Evolutionary conservation across 805 yeast species (phyloP).

Genomic region (Wickerhamiella qilinensis): DNA sequence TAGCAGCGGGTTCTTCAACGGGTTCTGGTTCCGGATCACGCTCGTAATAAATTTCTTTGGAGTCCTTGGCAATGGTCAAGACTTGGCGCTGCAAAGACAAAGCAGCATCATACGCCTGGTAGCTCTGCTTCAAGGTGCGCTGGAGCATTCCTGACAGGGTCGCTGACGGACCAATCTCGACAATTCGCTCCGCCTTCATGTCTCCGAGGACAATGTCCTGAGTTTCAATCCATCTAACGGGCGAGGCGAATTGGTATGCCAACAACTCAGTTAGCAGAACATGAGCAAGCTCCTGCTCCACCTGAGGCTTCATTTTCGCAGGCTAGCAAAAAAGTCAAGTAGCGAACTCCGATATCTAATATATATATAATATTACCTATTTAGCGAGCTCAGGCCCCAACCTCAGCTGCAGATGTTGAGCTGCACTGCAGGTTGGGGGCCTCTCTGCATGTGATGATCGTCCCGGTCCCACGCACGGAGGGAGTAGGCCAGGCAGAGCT

Average conservation of each 20-base stretch:
- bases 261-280: conserved; percentile 83
- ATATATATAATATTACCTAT: too few relatives aligned
- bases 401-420: not conserved
- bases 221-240: conserved; percentile 99
- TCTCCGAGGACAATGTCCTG: conserved; percentile 94
- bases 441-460: not conserved
- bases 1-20: conserved; percentile 22
- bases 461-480: too few relatives aligned
- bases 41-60: conserved; percentile 90
- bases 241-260: conserved; percentile 98
- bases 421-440: not conserved
- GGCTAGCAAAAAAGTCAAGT: not conserved
- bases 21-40: conserved; percentile 23
- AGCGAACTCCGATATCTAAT: too few relatives aligned
- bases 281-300: conserved; percentile 95
- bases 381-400: not conserved
- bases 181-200: conserved; percentile 90
- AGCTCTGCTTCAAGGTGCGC: conserved; percentile 86
- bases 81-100: conserved; percentile 84
- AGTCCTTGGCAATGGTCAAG: conserved; percentile 86
- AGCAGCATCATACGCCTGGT: conserved; percentile 97
- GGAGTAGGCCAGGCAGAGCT: too few relatives aligned
- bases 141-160: conserved; percentile 98
- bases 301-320: conserved; percentile 65
- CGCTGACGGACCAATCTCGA: conserved; percentile 98